Percentiles rank a stretch among this genome's conserved stretches.
These are phyloP conservation scores for Psophocarpus tetragonolobus DNA, from an alignment of 306 rosid genomes.

Conservation along the genomic window DNA sequence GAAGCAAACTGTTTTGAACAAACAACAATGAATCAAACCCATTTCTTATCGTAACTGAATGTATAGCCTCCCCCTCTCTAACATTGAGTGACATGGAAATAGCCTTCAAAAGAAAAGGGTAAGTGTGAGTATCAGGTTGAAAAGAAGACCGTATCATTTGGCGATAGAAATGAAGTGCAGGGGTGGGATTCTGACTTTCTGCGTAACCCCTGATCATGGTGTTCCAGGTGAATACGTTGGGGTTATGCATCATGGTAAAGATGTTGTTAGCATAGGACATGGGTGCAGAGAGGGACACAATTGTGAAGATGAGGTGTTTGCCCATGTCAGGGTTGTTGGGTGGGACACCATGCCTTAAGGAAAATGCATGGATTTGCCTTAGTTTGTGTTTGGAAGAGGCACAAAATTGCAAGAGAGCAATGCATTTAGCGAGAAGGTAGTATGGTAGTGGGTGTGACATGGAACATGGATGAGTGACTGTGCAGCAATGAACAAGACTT, in stretches of 20 bases:
- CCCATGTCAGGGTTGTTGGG: conserved; percentile 51
- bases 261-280: conserved; percentile 52
- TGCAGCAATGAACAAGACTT: conserved; percentile 15
- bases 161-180: conserved; percentile 42
- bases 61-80: conserved; percentile 52
- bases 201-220: conserved; percentile 61
- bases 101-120: conserved; percentile 63
- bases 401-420: conserved; percentile 48
- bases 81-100: conserved; percentile 44
- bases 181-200: conserved; percentile 34
- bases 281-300: conserved; percentile 53
- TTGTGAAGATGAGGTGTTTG: conserved; percentile 49
- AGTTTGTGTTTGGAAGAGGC: conserved; percentile 52
- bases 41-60: conserved; percentile 44
- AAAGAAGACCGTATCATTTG: conserved; percentile 37
- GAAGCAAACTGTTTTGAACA: conserved; percentile 61
- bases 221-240: conserved; percentile 58
- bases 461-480: background rate
- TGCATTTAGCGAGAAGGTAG: conserved; percentile 47
- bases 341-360: conserved; percentile 50
- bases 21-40: conserved; percentile 57
- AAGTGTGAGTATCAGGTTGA: conserved; percentile 61
- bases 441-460: conserved; percentile 12
- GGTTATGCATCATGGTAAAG: conserved; percentile 33
- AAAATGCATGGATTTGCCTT: conserved; percentile 59